phyloP scores from a whole-genome alignment of 257 asterid species.

The Cruciata laevipes region DNA sequence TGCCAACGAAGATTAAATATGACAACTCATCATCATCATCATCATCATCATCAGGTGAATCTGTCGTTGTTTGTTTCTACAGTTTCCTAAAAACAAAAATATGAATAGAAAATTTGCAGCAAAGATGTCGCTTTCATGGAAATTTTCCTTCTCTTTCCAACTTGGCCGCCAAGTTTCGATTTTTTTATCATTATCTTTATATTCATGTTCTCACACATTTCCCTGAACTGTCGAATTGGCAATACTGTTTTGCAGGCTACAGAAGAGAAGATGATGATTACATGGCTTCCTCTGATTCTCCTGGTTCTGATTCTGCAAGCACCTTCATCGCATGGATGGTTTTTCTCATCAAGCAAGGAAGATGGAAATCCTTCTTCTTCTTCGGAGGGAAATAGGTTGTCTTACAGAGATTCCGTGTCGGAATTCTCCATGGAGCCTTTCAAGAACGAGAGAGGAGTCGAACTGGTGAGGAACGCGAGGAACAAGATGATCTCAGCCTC shows the following conservation, averaged over 20 bases:
- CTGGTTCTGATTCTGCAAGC: conserved; percentile 31
- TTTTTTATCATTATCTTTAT: not conserved
- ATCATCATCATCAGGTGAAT: conserved; percentile 5
- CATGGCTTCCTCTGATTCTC: not conserved
- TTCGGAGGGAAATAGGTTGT: conserved; percentile 7
- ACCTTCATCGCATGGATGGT: conserved; percentile 31
- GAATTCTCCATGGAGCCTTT: conserved; percentile 60
- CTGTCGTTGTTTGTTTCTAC: not conserved
- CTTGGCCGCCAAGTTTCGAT: conserved; percentile 19
- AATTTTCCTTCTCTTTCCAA: not conserved
- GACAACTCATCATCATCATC: not conserved
- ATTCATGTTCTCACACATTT: not conserved
- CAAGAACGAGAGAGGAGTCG: conserved; percentile 38
- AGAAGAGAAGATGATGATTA: not conserved
- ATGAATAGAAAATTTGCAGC: not conserved
- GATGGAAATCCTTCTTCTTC: conserved; percentile 8
- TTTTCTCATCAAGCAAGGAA: conserved; percentile 29
- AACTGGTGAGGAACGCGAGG: conserved; percentile 44
- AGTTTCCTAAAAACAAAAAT: not conserved
- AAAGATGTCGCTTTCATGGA: not conserved
- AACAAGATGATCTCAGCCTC: conserved; percentile 31
- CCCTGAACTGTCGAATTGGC: not conserved
- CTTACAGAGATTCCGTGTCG: conserved; percentile 21
- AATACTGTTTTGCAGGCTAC: not conserved
- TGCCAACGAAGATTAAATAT: not conserved